Percentiles rank a stretch among this genome's conserved stretches.
phyloP scores from a whole-genome alignment of 108 stramenopile species.

The Fistulifera solaris region DNA sequence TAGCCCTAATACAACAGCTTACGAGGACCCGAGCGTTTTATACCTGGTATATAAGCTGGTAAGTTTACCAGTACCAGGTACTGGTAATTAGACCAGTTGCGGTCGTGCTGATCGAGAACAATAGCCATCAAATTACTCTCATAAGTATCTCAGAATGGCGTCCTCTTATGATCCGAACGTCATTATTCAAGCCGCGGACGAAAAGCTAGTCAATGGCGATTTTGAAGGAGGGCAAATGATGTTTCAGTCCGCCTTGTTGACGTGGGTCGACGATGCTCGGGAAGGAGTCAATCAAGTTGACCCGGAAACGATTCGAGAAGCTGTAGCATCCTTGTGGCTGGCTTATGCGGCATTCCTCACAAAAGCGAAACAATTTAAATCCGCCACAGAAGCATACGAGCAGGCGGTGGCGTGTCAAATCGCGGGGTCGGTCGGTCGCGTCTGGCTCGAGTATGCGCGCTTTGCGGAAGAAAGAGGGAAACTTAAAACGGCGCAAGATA shows the following conservation, averaged over 20 bases:
- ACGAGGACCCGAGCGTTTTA: no score
- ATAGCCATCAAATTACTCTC: no score
- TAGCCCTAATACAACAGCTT: no score
- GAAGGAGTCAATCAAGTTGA: conserved; percentile 26
- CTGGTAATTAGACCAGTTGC: no score
- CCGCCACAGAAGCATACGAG: conserved; percentile 77
- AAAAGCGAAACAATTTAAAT: conserved; percentile 64
- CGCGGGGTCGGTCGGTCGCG: conserved; percentile 43
- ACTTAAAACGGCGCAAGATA: conserved; percentile 55
- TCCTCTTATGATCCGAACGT: conserved; percentile 42
- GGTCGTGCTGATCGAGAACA: no score
- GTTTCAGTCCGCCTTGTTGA: conserved; percentile 68
- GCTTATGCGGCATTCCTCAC: conserved; percentile 60
- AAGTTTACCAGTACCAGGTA: no score
- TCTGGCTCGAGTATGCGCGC: conserved; percentile 73
- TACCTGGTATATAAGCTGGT: no score
- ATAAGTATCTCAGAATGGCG: no score
- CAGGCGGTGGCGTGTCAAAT: conserved; percentile 63
- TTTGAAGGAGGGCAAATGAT: conserved; percentile 57
- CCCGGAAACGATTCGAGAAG: conserved; percentile 31
- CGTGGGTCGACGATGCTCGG: conserved; percentile 85
- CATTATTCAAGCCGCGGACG: conserved; percentile 50
- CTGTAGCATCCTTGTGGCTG: conserved; percentile 71
- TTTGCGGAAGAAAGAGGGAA: conserved; percentile 68
- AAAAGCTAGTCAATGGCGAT: conserved; percentile 31